A percentile compares a stretch with the other conserved stretches of the same genome.
Evolutionary conservation across 2,329 filamentous ascomycete genomes (phyloP).

Genomic region (Botrytis paeoniae): DNA sequence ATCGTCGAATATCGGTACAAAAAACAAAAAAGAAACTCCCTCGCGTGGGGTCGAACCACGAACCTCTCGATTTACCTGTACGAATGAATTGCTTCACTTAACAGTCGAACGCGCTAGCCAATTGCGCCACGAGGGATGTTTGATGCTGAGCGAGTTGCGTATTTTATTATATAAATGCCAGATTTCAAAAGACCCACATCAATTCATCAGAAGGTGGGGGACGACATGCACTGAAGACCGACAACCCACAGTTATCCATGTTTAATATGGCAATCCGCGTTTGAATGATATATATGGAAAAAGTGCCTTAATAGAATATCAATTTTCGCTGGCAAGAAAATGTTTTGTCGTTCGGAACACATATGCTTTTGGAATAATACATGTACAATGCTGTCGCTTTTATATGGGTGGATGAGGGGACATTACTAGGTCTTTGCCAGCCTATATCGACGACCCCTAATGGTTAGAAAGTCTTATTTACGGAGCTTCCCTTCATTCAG

Average conservation of each 20-base stretch:
- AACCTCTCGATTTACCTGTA: constrained; percentile 8
- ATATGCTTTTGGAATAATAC: no score
- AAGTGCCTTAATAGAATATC: neutral
- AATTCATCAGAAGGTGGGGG: constrained; percentile 7
- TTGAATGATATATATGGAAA: neutral
- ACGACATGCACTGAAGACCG: neutral
- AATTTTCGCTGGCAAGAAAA: neutral
- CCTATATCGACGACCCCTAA: neutral
- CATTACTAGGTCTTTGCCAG: neutral
- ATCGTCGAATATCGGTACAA: neutral
- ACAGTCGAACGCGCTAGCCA: constrained; percentile 17
- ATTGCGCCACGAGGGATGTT: constrained; percentile 18
- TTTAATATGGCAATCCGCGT: neutral
- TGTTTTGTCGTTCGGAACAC: neutral
- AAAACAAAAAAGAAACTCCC: neutral
- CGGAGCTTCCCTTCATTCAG: neutral
- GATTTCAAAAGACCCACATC: neutral
- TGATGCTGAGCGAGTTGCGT: neutral
- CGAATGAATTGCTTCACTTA: neutral
- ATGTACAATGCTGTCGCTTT: neutral
- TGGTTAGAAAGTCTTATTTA: neutral
- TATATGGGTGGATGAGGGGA: neutral
- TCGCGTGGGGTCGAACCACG: constrained; percentile 11
- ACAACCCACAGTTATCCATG: neutral
- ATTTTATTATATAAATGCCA: neutral